phyloP scores from a whole-genome alignment of 2,329 filamentous ascomycete species.

The Xenoacremonium recifei region DNA sequence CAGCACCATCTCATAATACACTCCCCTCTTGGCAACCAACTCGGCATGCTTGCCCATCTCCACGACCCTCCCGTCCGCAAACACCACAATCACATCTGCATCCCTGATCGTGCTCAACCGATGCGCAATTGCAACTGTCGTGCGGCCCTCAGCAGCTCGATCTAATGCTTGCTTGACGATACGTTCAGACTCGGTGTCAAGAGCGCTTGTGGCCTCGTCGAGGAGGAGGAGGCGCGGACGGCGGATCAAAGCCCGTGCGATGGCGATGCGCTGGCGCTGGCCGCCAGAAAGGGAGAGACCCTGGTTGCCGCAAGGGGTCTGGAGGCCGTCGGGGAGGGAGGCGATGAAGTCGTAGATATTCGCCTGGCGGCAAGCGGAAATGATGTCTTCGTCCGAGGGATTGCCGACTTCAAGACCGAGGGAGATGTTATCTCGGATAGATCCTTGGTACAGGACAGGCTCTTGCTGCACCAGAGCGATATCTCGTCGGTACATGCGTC shows the following conservation, averaged over 20 bases:
- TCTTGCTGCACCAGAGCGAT: slow-evolving; percentile 60
- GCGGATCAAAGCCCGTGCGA: slow-evolving; percentile 58
- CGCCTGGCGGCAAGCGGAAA: slow-evolving; percentile 46
- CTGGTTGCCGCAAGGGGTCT: slow-evolving; percentile 60
- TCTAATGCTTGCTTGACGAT: slow-evolving; percentile 75
- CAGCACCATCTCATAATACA: slow-evolving; percentile 52
- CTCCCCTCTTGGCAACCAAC: slow-evolving; percentile 44
- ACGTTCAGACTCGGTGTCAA: slow-evolving; percentile 27
- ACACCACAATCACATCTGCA: slow-evolving; percentile 61
- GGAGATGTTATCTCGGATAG: slow-evolving; percentile 77
- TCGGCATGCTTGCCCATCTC: slow-evolving; percentile 59
- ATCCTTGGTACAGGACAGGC: slow-evolving; percentile 71
- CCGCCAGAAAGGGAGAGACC: slow-evolving; percentile 67
- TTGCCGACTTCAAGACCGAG: slow-evolving; percentile 23
- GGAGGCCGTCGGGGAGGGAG: slow-evolving; percentile 45
- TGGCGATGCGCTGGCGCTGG: slow-evolving; percentile 65
- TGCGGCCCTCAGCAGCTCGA: slow-evolving; percentile 63
- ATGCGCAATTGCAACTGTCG: slow-evolving; percentile 69
- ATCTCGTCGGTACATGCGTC: slow-evolving; percentile 49
- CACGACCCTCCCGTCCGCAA: slow-evolving; percentile 54
- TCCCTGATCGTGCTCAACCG: slow-evolving; percentile 85
- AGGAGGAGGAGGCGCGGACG: slow-evolving; percentile 23
- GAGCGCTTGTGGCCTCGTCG: slow-evolving; percentile 26
- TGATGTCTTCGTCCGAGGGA: slow-evolving; percentile 31
- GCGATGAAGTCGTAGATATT: slow-evolving; percentile 49